Evolutionary conservation across 1,284 basidiomycete species (phyloP).

Genomic region (Sanghuangporus sanghuang): DNA sequence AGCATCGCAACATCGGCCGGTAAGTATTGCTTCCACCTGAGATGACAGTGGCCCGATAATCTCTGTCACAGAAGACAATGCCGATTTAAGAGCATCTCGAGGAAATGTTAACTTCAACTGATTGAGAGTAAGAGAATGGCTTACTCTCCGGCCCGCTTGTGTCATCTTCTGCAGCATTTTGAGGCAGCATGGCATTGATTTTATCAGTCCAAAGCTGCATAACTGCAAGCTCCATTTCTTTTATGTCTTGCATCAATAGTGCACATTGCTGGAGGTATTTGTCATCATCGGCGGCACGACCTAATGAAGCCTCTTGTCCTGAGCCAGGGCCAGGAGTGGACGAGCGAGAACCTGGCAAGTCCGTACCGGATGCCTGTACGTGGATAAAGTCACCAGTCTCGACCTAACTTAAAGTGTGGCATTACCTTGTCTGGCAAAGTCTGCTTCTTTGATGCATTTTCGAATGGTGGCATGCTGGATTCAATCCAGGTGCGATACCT

Average conservation of each 20-base stretch:
- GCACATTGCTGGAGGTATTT: constrained; percentile 54
- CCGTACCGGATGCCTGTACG: constrained; percentile 13
- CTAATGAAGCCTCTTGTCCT: constrained; percentile 43
- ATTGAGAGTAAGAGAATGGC: constrained; percentile 5
- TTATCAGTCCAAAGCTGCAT: constrained; percentile 59
- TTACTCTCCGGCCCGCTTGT: constrained; percentile 48
- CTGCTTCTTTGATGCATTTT: constrained; percentile 30
- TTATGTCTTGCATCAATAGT: constrained; percentile 60
- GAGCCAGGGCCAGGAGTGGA: constrained; percentile 45
- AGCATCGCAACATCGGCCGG: constrained; percentile 77
- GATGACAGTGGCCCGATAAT: constrained; percentile 51
- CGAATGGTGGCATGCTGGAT: constrained; percentile 36
- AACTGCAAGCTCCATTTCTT: constrained; percentile 45
- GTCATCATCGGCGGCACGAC: constrained; percentile 58
- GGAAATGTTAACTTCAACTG: background rate
- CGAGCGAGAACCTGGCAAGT: constrained; percentile 36
- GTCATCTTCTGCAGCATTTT: constrained; percentile 30
- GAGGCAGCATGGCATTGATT: constrained; percentile 57
- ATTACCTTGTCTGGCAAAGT: constrained; percentile 33
- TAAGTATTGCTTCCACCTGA: constrained; percentile 70
- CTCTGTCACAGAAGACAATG: constrained; percentile 42
- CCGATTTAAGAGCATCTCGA: constrained; percentile 53
- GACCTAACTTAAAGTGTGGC: background rate
- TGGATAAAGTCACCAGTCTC: background rate
- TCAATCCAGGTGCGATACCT: constrained; percentile 76